Conservation (phyloP, 2,329 filamentous ascomycete genomes). For the Nakataea oryzae region DNA sequence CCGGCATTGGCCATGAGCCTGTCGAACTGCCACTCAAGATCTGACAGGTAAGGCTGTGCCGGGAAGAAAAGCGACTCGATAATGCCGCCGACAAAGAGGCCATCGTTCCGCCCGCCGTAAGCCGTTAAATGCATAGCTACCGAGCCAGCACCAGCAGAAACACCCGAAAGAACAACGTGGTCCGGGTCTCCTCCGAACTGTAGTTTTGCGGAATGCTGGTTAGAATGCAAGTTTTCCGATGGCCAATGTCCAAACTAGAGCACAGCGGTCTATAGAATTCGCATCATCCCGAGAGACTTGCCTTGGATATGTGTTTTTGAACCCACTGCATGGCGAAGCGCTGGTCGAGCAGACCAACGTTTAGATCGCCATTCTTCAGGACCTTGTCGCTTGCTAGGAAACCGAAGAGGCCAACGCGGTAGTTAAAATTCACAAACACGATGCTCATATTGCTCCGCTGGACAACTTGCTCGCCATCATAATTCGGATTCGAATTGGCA, state of each 20-base stretch:
- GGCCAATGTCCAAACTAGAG: background rate
- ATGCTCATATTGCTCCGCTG: constrained; percentile 25
- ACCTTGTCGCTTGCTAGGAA: constrained; percentile 50
- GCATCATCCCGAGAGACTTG: background rate
- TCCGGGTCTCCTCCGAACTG: constrained; percentile 13
- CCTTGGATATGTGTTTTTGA: constrained; percentile 37
- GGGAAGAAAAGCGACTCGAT: constrained; percentile 38
- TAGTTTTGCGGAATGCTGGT: background rate
- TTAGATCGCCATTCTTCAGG: constrained; percentile 42
- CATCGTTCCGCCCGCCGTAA: constrained; percentile 31
- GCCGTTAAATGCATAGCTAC: constrained; percentile 18
- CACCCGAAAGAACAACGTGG: constrained; percentile 8
- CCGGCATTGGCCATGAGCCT: constrained; percentile 15
- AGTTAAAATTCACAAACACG: constrained; percentile 49
- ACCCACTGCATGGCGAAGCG: constrained; percentile 50
- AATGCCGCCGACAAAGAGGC: constrained; percentile 34
- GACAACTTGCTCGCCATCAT: constrained; percentile 36
- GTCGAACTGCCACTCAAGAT: constrained; percentile 19
- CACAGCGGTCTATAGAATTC: too few species aligned
- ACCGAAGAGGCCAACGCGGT: constrained; percentile 50
- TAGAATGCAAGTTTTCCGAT: background rate
- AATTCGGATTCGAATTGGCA: constrained; percentile 34
- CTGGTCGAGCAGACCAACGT: constrained; percentile 55
- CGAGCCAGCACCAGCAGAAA: constrained; percentile 8
- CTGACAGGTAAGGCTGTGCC: constrained; percentile 29